A percentile compares a stretch with the other conserved stretches of the same genome.
Evolutionary conservation across 805 yeast genomes (phyloP).

Genomic region (Hanseniaspora lindneri): DNA sequence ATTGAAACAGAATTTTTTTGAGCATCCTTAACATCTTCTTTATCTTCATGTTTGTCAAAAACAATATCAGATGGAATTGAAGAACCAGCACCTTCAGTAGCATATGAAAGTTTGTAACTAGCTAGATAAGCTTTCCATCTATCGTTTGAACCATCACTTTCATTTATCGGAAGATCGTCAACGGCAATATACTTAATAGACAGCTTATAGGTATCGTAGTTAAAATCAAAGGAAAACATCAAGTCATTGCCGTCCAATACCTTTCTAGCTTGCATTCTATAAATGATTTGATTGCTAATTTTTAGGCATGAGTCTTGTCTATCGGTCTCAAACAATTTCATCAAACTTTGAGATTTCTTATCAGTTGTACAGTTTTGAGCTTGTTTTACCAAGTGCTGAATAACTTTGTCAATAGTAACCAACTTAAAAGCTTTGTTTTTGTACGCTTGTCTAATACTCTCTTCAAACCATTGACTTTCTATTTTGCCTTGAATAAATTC

Average conservation of each 20-base stretch:
- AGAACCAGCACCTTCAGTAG: constrained; percentile 76
- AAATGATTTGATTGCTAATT: constrained; percentile 77
- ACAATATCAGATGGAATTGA: constrained; percentile 40
- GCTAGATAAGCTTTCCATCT: constrained; percentile 90
- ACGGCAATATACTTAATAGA: constrained; percentile 73
- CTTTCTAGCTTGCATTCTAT: constrained; percentile 76
- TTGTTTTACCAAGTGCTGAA: constrained; percentile 73
- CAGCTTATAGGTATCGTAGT: constrained; percentile 41
- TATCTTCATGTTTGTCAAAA: constrained; percentile 37
- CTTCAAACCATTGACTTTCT: constrained; percentile 93
- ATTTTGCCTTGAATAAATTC: constrained; percentile 75
- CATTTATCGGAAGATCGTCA: constrained; percentile 70
- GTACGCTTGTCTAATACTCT: constrained; percentile 86
- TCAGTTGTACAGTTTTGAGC: constrained; percentile 76
- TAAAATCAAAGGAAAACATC: constrained; percentile 76
- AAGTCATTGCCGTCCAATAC: constrained; percentile 79
- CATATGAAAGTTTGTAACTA: constrained; percentile 84
- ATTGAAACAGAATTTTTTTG: constrained; percentile 31
- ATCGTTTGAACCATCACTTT: constrained; percentile 47
- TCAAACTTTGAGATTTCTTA: constrained; percentile 63
- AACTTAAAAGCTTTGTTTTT: constrained; percentile 85
- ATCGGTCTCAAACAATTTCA: constrained; percentile 72
- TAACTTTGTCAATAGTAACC: constrained; percentile 85
- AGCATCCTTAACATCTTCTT: constrained; percentile 31
- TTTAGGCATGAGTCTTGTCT: constrained; percentile 52